Conservation (phyloP, 768 basidiomycete species). For the Amanita polypyramis region DNA sequence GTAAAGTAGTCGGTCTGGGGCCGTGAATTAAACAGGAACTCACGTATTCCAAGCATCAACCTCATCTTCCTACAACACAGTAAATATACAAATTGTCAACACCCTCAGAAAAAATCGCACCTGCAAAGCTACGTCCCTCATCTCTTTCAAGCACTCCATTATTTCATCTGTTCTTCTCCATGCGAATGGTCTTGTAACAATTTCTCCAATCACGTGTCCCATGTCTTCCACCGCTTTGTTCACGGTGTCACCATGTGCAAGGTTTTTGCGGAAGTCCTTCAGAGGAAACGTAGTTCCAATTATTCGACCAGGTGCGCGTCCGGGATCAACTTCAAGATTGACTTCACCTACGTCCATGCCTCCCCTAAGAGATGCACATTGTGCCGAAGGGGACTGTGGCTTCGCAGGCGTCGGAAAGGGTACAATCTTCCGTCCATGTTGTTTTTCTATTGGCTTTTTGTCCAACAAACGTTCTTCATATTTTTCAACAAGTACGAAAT, state of each 20-base stretch:
- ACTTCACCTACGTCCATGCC: constrained; percentile 10
- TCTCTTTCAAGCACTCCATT: constrained; percentile 55
- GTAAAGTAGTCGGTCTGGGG: neutral
- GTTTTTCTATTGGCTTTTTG: constrained; percentile 4
- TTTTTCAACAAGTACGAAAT: constrained; percentile 23
- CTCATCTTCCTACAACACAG: constrained; percentile 56
- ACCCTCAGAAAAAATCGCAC: constrained; percentile 24
- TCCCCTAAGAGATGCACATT: constrained; percentile 7
- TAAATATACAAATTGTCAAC: neutral
- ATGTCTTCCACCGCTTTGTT: constrained; percentile 81
- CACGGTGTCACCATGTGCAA: constrained; percentile 68
- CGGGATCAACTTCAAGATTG: constrained; percentile 33
- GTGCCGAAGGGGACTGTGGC: constrained; percentile 20
- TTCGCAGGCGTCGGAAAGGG: constrained; percentile 30
- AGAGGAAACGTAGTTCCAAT: constrained; percentile 68
- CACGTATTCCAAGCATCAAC: constrained; percentile 75
- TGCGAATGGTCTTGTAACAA: constrained; percentile 64
- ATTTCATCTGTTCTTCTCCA: constrained; percentile 56
- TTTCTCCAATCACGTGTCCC: constrained; percentile 56
- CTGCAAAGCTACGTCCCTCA: constrained; percentile 59
- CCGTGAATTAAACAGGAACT: constrained; percentile 13
- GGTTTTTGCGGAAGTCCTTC: constrained; percentile 64
- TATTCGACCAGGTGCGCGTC: constrained; percentile 59
- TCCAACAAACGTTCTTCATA: neutral
- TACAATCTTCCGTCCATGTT: constrained; percentile 9